Conservation (phyloP, 345 rosid genomes). For the Schrenkiella parvula region DNA sequence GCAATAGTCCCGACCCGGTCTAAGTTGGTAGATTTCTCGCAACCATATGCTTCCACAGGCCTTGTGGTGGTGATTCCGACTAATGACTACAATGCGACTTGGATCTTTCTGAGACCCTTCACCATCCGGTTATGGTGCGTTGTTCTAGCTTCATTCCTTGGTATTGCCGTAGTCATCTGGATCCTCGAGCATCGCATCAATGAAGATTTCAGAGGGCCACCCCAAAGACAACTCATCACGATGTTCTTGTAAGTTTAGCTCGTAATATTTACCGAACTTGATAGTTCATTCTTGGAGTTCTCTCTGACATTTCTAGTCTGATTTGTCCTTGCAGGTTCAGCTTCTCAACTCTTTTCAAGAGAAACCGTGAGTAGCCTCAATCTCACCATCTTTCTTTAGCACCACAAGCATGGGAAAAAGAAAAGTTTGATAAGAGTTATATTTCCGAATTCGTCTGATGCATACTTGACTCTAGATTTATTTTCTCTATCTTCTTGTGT, state of each 20-base stretch:
- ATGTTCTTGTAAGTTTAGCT: slow-evolving; percentile 55
- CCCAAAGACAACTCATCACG: slow-evolving; percentile 49
- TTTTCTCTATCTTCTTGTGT: slow-evolving; percentile 7
- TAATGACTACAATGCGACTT: slow-evolving; percentile 35
- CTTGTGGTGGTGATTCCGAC: slow-evolving; percentile 70
- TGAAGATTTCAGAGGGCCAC: slow-evolving; percentile 69
- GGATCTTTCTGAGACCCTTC: slow-evolving; percentile 81
- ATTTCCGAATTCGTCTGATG: neutral
- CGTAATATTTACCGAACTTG: neutral
- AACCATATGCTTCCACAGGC: slow-evolving; percentile 67
- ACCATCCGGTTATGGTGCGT: slow-evolving; percentile 55
- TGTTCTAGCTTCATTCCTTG: slow-evolving; percentile 46
- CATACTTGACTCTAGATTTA: neutral
- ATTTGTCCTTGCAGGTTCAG: slow-evolving; percentile 66
- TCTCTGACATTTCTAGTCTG: slow-evolving; percentile 3
- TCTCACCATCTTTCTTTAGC: neutral
- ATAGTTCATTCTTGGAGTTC: neutral
- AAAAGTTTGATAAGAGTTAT: neutral
- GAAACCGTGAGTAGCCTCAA: slow-evolving; percentile 55
- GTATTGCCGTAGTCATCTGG: slow-evolving; percentile 68
- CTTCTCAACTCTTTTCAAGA: slow-evolving; percentile 83
- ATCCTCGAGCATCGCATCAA: slow-evolving; percentile 79
- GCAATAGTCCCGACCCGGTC: slow-evolving; percentile 60
- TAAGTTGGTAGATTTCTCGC: slow-evolving; percentile 58
- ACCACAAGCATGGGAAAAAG: neutral